Conservation (phyloP, 306 rosid species). For the Gastrolobium bilobum region DNA sequence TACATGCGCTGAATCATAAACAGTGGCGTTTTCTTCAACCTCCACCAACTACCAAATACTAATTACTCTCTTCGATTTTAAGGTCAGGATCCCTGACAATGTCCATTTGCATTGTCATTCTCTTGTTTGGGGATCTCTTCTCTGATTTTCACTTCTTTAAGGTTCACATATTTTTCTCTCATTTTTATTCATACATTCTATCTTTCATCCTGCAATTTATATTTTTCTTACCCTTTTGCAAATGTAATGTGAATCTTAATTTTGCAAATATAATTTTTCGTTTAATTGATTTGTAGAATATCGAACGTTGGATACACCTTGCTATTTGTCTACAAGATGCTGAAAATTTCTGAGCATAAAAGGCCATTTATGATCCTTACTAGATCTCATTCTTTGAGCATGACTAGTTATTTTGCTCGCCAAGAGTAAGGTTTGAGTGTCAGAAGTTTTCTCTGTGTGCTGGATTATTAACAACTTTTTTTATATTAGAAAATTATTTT, state of each 20-base stretch:
- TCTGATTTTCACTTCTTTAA: conserved; percentile 18
- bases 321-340: background rate
- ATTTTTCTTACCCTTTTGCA: background rate
- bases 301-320: background rate
- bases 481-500: background rate
- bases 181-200: background rate
- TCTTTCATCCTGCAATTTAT: background rate
- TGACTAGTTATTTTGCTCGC: background rate
- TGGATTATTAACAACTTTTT: background rate
- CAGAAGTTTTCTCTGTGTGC: conserved; percentile 7
- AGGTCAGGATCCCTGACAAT: background rate
- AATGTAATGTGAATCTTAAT: background rate
- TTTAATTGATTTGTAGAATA: conserved; percentile 5
- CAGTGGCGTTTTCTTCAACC: conserved; percentile 19
- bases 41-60: conserved; percentile 15
- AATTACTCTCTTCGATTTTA: background rate
- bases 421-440: background rate
- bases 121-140: conserved; percentile 34
- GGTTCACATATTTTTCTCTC: conserved; percentile 6
- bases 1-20: background rate
- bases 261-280: background rate
- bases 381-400: background rate
- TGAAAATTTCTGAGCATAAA: background rate
- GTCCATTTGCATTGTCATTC: conserved; percentile 6
- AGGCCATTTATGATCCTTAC: background rate